Evolutionary conservation across 2,329 filamentous ascomycete species (phyloP), one percentile per base, ranked within the genome.

Genomic region (Pseudohalonectria lignicola): DNA sequence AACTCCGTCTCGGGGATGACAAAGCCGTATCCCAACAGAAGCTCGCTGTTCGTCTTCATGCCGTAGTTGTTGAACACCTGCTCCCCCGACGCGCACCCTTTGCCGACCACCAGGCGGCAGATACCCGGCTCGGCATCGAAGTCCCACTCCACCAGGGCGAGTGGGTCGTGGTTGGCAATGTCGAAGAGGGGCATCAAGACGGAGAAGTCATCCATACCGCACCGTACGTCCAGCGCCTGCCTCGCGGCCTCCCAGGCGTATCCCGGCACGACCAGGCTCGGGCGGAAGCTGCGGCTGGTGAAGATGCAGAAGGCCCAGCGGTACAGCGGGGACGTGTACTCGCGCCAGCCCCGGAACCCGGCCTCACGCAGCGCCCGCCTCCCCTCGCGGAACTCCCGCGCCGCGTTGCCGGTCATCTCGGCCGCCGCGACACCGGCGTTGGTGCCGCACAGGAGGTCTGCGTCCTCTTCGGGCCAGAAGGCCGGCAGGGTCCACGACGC

Each of bases 11-110:
- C 58, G 2, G 68, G 64, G 0, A 79, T 51, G 44, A 72, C 63
- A 50, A 81, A 81, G 3, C 76, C 75, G 49, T 82, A 82, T 0
- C 69, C 76, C 2, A 81, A 59, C 1, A 82, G 63, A 18, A 82
- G 60, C 58, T 85, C 79, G 41, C 79, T 80, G 49, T 86, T 87
- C 6, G 80, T 83, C 56, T 85, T 83, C 50, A 63, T 55, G 21
- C 82, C 82, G 50, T 87, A 87, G 53, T 84, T 86, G 60, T 85
- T 84, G 49, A 67, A 79, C 18, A 77, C 55, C 46, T 77, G 72
- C 21, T 73, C 55, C 0, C 77, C 75, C 0, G 72, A 57, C 4
- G 45, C 35, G 47, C 78, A 69, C 16, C 45, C 34, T 12, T 25
- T n/a, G 47, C 16, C n/a, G 13, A 32, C 15, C 9, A 38, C 12